Base-by-base conservation (phyloP, 2,329 filamentous ascomycete species). In the Claviceps humidiphila region DNA sequence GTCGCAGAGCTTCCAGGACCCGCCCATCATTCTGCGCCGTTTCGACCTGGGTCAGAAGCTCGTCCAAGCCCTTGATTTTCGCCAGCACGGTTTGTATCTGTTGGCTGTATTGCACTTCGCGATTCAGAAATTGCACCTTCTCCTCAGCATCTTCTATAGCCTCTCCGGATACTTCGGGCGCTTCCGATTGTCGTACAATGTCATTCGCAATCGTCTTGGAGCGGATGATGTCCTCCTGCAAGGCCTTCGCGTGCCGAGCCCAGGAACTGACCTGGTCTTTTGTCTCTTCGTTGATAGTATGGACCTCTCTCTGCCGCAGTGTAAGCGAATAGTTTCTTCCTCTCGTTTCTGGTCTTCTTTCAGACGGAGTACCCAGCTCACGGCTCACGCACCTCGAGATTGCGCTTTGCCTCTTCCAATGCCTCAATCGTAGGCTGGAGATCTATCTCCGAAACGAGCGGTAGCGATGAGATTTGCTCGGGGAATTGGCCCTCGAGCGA, bases 161-260 rank as follows among this genome's bases (percentile, higher is more conserved):
- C 57, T 77, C 71, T 3, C 78, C 79, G 0, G 75, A 76, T 1
- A 74, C 67, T 49, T 72, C 73, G 1, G 77, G 77, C 2, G 74
- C 79, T 61, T 91, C 85, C 50, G 89, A 84, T 60, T 89, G 80
- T 45, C 82, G 78, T 5, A 91, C 78, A 54, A 97, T 94, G 53
- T 89, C 82, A 61, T 83, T 83, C 22, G 91, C 89, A 39, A 89
- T 82, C 16, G 80, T 77, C 61, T 88, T 84, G 24, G 89, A 91
- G 47, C 81, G 79, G 60, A 87, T 81, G 58, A 96, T 91, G 63
- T 96, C 91, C 56, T 84, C 79, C 65, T 95, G 88, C 7, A 96
- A 78, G 50, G 84, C 81, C 67, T 88, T 88, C 47, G 90, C 89
- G 66, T 93, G 88, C 50, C 76, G 71, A 53, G 94, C 87, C 91